Base-by-base conservation (phyloP, 2,329 filamentous ascomycete species). In the Neurospora sp. region DNA sequence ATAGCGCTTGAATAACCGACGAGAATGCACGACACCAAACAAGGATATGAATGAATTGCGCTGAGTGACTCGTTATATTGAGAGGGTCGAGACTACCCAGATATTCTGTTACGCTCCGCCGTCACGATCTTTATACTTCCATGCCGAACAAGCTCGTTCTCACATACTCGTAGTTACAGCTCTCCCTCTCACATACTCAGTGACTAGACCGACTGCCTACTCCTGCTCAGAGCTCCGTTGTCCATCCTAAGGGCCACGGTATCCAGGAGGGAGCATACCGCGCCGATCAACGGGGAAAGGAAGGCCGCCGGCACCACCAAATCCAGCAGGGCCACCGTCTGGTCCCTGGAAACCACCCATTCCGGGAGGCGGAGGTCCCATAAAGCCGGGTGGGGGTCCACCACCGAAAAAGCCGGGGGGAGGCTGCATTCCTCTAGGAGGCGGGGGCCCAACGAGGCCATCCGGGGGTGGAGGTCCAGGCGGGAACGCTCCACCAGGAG, bases 351-450 rank as follows among this genome's bases (percentile, higher is more conserved):
- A 89, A 13, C 84, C 85, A 66, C 80, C 83, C 76, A 89, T 84
- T 11, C 83, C 85, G 1, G 85, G 85, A 15, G 83, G 87, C 5
- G 82, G 83, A 36, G 52, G 52, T 62, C 52, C 52, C 76, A 88
- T 81, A 75, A 87, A 88, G 19, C 83, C 85, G 5, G 83, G 84
- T 6, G 80, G 80, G 8, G 79, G 80, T 13, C 81, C 82, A 6
- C 83, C 84, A 28, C 80, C 82, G 73, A 84, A 87, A 75, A 88
- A 87, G 11, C 86, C 86, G 1, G 87, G 88, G 5, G 88, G 88
- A 36, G 86, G 86, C 46, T 81, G 83, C 72, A 83, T 83, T 72
- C 81, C 78, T 36, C 81, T 78, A 5, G 77, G 77, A n/a, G 78
- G 78, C 5, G 70, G 69, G n/a, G 73, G 72, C 17, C 76, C 78